Evolutionary conservation across 768 basidiomycete genomes (phyloP).

Genomic region (Terana coerulea): DNA sequence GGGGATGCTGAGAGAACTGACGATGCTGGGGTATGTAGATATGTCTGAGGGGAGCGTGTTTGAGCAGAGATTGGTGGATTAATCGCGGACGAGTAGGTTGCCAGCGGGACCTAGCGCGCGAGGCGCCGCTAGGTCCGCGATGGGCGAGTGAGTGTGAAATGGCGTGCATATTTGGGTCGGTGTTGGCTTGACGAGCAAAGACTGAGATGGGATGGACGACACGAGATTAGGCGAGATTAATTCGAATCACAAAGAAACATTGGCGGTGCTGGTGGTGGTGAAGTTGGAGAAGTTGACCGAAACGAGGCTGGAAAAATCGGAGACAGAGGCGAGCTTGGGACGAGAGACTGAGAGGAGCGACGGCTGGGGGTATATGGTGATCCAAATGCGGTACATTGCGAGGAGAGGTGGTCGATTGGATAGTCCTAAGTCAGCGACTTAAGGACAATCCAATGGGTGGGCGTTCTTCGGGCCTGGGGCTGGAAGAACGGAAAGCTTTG

Average conservation of each 20-base stretch:
- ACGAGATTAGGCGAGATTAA: slow-evolving; percentile 11
- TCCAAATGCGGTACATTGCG: slow-evolving; percentile 21
- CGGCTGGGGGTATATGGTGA: slow-evolving; percentile 20
- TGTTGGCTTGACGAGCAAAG: slow-evolving; percentile 12
- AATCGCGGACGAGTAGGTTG: slow-evolving; percentile 67
- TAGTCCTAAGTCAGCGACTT: slow-evolving; percentile 29
- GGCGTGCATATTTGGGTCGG: slow-evolving; percentile 28
- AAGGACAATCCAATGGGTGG: slow-evolving; percentile 24
- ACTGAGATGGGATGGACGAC: slow-evolving; percentile 2
- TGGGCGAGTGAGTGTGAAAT: slow-evolving; percentile 57
- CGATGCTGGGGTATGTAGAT: slow-evolving; percentile 57
- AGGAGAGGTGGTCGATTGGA: slow-evolving; percentile 15
- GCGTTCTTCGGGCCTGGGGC: slow-evolving; percentile 18
- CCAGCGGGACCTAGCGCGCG: slow-evolving; percentile 72
- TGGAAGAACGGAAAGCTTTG: slow-evolving; percentile 4
- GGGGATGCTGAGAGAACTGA: slow-evolving; percentile 47
- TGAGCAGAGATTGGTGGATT: slow-evolving; percentile 35
- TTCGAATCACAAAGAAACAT: slow-evolving; percentile 24
- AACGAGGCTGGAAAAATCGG: slow-evolving; percentile 16
- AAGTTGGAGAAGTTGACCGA: slow-evolving; percentile 16
- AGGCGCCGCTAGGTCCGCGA: slow-evolving; percentile 59
- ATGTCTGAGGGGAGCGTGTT: slow-evolving; percentile 33
- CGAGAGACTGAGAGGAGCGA: slow-evolving; percentile 9
- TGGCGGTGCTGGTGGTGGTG: slow-evolving; percentile 10
- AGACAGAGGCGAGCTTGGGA: neutral